Conservation (phyloP, 1,284 basidiomycete species). For the Ustilago lituana region DNA sequence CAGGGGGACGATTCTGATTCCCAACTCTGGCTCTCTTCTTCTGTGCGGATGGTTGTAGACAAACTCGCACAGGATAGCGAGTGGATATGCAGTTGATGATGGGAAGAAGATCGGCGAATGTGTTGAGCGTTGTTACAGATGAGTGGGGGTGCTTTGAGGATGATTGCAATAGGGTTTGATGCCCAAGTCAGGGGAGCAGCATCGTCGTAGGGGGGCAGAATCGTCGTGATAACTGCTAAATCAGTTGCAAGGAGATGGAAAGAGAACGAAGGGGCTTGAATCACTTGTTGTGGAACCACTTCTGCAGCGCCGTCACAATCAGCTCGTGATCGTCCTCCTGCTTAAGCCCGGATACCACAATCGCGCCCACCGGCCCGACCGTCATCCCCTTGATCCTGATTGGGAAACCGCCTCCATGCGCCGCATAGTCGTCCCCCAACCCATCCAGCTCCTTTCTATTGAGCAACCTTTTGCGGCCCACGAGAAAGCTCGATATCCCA, state of each 20-base stretch:
- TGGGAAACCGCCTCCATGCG: conserved; percentile 52
- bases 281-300: conserved; percentile 5
- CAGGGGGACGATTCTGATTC: conserved; percentile 34
- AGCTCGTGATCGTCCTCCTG: conserved; percentile 52
- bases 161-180: too few relatives aligned
- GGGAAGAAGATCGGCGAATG: too few relatives aligned
- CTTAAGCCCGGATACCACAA: conserved; percentile 45
- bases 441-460: conserved; percentile 45
- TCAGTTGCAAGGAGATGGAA: too few relatives aligned
- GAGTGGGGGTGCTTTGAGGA: too few relatives aligned
- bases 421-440: conserved; percentile 48
- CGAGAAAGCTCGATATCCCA: conserved; percentile 34
- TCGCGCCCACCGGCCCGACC: conserved; percentile 30
- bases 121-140: too few relatives aligned
- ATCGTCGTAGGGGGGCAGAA: too few relatives aligned
- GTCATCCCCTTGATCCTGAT: conserved; percentile 23
- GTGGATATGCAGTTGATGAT: too few relatives aligned
- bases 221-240: too few relatives aligned
- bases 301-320: conserved; percentile 20
- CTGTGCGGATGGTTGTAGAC: too few relatives aligned
- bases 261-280: neutral
- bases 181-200: too few relatives aligned
- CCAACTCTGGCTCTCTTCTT: neutral
- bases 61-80: too few relatives aligned
- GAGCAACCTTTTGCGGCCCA: conserved; percentile 32